These are phyloP conservation scores for Thraustotheca clavata DNA, from an alignment of 352 stramenopile species.

Conservation along the genomic window DNA sequence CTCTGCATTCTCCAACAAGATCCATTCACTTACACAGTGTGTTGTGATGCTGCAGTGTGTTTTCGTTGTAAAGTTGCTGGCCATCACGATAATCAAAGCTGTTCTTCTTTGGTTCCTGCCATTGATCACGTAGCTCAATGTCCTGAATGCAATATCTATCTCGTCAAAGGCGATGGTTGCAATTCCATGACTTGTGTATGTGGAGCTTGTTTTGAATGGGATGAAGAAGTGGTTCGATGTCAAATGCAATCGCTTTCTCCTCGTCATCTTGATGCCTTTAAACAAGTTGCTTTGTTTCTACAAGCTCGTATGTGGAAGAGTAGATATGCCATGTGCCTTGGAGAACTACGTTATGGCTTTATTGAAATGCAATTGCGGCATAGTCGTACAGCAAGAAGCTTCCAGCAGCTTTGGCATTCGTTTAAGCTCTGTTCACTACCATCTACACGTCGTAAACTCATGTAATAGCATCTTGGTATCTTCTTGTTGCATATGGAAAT, in stretches of 20 bases:
- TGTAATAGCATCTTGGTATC: too few species aligned
- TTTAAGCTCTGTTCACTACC: neutral
- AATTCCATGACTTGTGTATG: constrained; percentile 40
- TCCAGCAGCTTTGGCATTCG: neutral
- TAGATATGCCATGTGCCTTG: neutral
- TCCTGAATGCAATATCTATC: constrained; percentile 30
- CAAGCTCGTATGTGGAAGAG: neutral
- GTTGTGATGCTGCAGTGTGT: constrained; percentile 35
- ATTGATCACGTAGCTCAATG: constrained; percentile 34
- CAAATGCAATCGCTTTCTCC: neutral
- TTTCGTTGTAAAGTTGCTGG: constrained; percentile 42
- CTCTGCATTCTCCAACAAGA: constrained; percentile 30
- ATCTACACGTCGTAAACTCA: too few species aligned
- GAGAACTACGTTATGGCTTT: neutral
- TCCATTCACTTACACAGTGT: constrained; percentile 28
- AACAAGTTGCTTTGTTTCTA: neutral
- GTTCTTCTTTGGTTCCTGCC: constrained; percentile 2
- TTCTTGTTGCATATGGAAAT: too few species aligned
- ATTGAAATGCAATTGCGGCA: neutral
- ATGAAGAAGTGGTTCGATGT: constrained; percentile 21
- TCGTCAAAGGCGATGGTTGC: constrained; percentile 48
- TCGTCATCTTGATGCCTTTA: neutral
- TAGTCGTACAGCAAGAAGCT: neutral
- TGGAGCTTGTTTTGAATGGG: constrained; percentile 36
- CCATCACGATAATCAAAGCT: constrained; percentile 28